Base-by-base conservation (phyloP, 257 asterid species). In the Gynochthodes officinalis region DNA sequence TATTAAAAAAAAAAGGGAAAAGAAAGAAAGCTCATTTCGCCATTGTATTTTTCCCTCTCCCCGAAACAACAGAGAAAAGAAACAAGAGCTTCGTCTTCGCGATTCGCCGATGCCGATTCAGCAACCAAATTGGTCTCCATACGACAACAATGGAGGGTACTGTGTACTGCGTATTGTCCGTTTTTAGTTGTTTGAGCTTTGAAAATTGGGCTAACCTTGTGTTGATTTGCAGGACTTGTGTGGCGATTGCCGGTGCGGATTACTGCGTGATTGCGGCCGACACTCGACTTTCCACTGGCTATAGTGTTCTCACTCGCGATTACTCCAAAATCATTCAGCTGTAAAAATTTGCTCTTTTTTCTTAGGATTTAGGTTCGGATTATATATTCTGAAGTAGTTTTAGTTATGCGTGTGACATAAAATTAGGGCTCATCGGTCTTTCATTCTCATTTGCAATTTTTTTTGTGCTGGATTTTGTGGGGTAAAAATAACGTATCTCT, bases 141-240 rank as follows among this genome's bases (percentile, higher is more conserved):
- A 93, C 67, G 98, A 93, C 89, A 90, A 93, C 87, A 93, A 93
- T 85, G 98, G 97, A 78, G 98, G 98, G 98, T 93, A 78, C 18
- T 50, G 25, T 63, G 10, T 35, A 21, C 30, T 37, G 37, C 7
- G 68, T 19, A 21, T 19, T 30, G 27, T 30, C 7, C 27, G 2
- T 62, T 62, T 12, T n/a, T n/a, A n/a, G 4, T 1, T 49, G 49
- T 21, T 30, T 18, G 21, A 60, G 19, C 39, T 60, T 28, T 12
- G n/a, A 25, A n/a, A 21, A 1, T 60, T 49, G 55, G 48, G 49
- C 50, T 68, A 39, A 53, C 67, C 21, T 14, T 46, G 14, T 64
- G 35, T 67, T 5, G 33, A 33, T 67, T 57, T 81, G 86, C 85
- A 93, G 98, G 83, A 93, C 97, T 7, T 86, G 90, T 39, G 98